A percentile compares a stretch with the other conserved stretches of the same genome.
These are phyloP conservation scores for Wickerhamiella sorbophila DNA, from an alignment of 805 yeast genomes.

Conservation along the genomic window DNA sequence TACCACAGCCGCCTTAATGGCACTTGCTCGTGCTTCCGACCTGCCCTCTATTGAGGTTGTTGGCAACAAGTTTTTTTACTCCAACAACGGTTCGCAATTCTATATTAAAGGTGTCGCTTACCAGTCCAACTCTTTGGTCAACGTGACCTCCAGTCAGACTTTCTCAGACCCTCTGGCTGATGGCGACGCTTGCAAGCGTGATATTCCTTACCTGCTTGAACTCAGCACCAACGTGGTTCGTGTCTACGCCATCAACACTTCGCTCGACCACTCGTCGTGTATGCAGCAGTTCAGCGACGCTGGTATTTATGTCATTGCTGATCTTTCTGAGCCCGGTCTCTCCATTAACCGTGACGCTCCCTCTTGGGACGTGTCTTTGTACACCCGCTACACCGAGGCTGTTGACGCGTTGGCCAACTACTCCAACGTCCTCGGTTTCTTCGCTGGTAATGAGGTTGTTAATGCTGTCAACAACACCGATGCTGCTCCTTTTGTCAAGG, in stretches of 20 bases:
- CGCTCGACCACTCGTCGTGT: conserved; percentile 57
- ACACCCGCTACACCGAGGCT: conserved; percentile 64
- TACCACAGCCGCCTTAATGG: conserved; percentile 13
- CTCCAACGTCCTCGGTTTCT: conserved; percentile 77
- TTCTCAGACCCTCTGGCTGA: conserved; percentile 68
- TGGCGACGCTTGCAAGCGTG: conserved; percentile 55
- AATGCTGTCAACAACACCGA: conserved; percentile 69
- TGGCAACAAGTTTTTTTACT: conserved; percentile 66
- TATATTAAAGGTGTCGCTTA: conserved; percentile 81
- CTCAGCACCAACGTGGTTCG: conserved; percentile 67
- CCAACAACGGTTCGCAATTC: conserved; percentile 64
- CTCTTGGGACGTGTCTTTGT: conserved; percentile 57
- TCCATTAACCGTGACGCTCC: conserved; percentile 73
- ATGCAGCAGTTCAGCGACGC: conserved; percentile 63
- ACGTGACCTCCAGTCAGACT: conserved; percentile 30
- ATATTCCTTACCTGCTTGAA: conserved; percentile 57
- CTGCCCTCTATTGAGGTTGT: conserved; percentile 42
- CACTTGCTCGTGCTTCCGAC: conserved; percentile 20
- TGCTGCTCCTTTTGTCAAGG: conserved; percentile 90
- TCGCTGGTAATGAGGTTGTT: conserved; percentile 95
- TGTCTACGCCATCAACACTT: conserved; percentile 73
- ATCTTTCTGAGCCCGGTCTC: conserved; percentile 68
- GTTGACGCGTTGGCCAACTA: conserved; percentile 68
- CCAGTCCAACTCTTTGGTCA: conserved; percentile 48
- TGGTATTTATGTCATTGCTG: conserved; percentile 85